phyloP scores from a whole-genome alignment of 441 rosid genomes.

The Croton setiger region DNA sequence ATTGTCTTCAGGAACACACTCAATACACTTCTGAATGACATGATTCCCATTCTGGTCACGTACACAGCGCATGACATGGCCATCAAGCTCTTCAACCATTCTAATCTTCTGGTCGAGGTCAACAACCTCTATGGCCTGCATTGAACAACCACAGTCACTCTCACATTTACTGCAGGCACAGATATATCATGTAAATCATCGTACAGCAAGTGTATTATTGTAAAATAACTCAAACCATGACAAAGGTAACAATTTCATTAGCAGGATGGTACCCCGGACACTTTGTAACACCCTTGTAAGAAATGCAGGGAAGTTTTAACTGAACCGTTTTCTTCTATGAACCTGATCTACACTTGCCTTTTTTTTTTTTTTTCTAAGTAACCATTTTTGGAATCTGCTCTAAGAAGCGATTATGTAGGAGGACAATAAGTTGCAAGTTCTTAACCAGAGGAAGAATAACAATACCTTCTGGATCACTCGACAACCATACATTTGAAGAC shows the following conservation, averaged over 20 bases:
- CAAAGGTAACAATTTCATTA: background rate
- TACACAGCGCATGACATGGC: slow-evolving; percentile 66
- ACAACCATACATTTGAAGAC: slow-evolving; percentile 86
- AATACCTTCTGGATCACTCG: slow-evolving; percentile 82
- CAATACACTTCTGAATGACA: slow-evolving; percentile 80
- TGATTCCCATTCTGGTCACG: slow-evolving; percentile 85
- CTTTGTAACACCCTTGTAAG: background rate
- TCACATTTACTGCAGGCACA: slow-evolving; percentile 14
- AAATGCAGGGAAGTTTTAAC: background rate
- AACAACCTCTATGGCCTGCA: slow-evolving; percentile 82
- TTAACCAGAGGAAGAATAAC: background rate
- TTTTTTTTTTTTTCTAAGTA: background rate
- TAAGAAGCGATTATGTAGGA: too few relatives aligned
- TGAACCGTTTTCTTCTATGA: background rate
- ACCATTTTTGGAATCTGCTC: background rate
- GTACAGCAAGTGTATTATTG: background rate
- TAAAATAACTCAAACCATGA: background rate
- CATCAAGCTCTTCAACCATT: slow-evolving; percentile 77
- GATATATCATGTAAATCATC: too few relatives aligned
- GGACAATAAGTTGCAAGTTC: background rate
- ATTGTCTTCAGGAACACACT: slow-evolving; percentile 63
- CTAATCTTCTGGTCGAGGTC: slow-evolving; percentile 60
- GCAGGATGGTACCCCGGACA: background rate
- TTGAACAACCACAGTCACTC: slow-evolving; percentile 1
- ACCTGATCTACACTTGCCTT: background rate